phyloP scores from a whole-genome alignment of 1,284 basidiomycete species.

The Marasmius tenuissimus region DNA sequence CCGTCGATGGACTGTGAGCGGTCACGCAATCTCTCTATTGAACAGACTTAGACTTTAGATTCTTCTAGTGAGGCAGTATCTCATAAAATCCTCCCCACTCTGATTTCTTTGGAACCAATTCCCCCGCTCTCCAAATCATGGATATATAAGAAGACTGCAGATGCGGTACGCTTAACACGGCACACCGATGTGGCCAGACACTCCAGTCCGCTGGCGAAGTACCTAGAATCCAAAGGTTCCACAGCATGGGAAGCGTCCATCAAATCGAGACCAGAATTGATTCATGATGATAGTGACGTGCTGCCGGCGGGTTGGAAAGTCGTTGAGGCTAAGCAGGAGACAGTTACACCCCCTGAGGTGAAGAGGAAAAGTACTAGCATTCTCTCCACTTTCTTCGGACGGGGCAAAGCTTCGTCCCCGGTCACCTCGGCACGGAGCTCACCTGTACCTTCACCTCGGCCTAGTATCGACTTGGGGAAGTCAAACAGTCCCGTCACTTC shows the following conservation, averaged over 20 bases:
- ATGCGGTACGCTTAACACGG: neutral
- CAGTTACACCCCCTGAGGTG: constrained; percentile 27
- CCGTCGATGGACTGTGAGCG: neutral
- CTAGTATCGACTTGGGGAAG: constrained; percentile 33
- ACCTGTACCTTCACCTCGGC: constrained; percentile 21
- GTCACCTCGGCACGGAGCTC: constrained; percentile 20
- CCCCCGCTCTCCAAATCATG: neutral
- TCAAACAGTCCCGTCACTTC: constrained; percentile 6
- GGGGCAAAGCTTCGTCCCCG: constrained; percentile 33
- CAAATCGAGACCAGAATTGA: constrained; percentile 48
- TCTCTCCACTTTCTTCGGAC: constrained; percentile 69
- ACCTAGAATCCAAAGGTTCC: constrained; percentile 66
- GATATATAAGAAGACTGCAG: neutral
- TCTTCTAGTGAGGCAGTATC: neutral
- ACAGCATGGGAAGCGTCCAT: constrained; percentile 71
- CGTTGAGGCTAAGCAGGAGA: constrained; percentile 40
- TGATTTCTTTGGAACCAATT: neutral
- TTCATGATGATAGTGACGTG: constrained; percentile 45
- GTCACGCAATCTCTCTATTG: neutral
- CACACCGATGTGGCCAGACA: neutral
- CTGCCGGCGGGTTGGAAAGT: constrained; percentile 67
- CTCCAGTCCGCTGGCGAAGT: constrained; percentile 34
- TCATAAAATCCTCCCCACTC: neutral
- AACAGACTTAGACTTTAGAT: neutral
- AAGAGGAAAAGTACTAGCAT: constrained; percentile 51